Percentiles rank a stretch among this genome's conserved stretches.
Evolutionary conservation across 768 basidiomycete species (phyloP).

Genomic region (Kwoniella sp.): DNA sequence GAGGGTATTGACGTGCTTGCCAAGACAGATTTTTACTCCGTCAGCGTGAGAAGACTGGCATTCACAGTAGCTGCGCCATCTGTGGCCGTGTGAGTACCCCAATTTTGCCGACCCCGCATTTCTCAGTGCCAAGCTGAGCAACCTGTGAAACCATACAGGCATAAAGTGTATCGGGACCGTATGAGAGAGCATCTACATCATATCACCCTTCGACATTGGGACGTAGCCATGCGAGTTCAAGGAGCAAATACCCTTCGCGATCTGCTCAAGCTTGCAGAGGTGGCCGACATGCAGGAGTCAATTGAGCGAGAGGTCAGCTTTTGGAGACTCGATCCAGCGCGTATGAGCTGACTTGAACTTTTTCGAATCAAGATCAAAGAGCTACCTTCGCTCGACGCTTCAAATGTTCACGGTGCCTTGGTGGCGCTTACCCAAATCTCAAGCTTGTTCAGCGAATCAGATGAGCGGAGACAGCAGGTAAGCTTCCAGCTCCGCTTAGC

Average conservation of each 20-base stretch:
- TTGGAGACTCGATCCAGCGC: not conserved
- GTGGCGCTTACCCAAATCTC: constrained; percentile 73
- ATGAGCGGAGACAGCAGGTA: constrained; percentile 61
- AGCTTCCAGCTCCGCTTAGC: too few relatives aligned
- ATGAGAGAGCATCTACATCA: constrained; percentile 73
- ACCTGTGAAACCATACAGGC: constrained; percentile 62
- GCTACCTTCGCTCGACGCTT: constrained; percentile 67
- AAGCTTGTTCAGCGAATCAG: constrained; percentile 56
- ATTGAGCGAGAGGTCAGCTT: constrained; percentile 40
- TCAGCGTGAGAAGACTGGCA: constrained; percentile 79
- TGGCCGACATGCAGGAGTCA: constrained; percentile 28
- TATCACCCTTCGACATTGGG: constrained; percentile 86
- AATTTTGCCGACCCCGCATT: too few relatives aligned
- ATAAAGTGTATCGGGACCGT: constrained; percentile 70
- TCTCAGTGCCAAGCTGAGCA: too few relatives aligned
- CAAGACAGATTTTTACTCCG: constrained; percentile 92
- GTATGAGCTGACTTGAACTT: constrained; percentile 1
- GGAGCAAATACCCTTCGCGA: constrained; percentile 73
- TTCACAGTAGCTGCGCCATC: constrained; percentile 82
- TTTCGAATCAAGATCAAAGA: constrained; percentile 37
- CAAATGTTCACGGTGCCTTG: constrained; percentile 80
- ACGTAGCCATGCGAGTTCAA: constrained; percentile 72
- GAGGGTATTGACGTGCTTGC: constrained; percentile 91
- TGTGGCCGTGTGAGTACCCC: constrained; percentile 72
- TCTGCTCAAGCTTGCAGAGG: constrained; percentile 62